phyloP scores from a whole-genome alignment of 371 early-diverging fungal species.

The Entomophthora muscae region DNA sequence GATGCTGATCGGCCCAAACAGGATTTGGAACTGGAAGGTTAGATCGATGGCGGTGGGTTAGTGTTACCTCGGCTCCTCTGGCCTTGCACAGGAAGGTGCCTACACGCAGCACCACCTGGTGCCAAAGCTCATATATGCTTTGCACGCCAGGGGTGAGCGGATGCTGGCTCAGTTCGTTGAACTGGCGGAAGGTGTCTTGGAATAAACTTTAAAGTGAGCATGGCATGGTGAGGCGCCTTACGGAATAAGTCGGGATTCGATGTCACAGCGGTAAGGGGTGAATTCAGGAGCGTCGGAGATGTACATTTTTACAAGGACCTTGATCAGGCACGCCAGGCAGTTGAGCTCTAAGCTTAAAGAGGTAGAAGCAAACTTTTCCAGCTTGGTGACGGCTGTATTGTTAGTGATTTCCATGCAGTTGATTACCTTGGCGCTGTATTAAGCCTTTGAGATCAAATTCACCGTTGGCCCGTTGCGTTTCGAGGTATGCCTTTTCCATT shows the following conservation, averaged over 20 bases:
- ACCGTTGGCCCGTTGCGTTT: slow-evolving; percentile 66
- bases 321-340: slow-evolving; percentile 3
- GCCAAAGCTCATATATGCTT: slow-evolving; percentile 5
- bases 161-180: not conserved
- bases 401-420: not conserved
- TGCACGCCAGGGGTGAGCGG: slow-evolving; percentile 1
- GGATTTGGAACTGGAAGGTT: slow-evolving; percentile 4
- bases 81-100: slow-evolving; percentile 9
- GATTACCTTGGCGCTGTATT: slow-evolving; percentile 6
- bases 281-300: not conserved
- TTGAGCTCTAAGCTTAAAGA: slow-evolving; percentile 4
- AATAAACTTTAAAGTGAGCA: not conserved
- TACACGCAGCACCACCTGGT: slow-evolving; percentile 4
- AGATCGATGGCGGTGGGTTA: not conserved
- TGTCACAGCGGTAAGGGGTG: not conserved
- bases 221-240: not conserved
- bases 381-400: slow-evolving; percentile 4
- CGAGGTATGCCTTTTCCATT: slow-evolving; percentile 59
- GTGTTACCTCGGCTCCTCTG: not conserved
- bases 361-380: slow-evolving; percentile 5
- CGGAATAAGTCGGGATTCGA: slow-evolving; percentile 6
- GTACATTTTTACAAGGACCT: slow-evolving; percentile 7
- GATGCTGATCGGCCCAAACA: slow-evolving; percentile 4
- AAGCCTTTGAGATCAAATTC: slow-evolving; percentile 21
- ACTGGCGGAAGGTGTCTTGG: slow-evolving; percentile 2